phyloP scores from a whole-genome alignment of 495 filamentous ascomycete genomes.

The Margaritispora aquatica region DNA sequence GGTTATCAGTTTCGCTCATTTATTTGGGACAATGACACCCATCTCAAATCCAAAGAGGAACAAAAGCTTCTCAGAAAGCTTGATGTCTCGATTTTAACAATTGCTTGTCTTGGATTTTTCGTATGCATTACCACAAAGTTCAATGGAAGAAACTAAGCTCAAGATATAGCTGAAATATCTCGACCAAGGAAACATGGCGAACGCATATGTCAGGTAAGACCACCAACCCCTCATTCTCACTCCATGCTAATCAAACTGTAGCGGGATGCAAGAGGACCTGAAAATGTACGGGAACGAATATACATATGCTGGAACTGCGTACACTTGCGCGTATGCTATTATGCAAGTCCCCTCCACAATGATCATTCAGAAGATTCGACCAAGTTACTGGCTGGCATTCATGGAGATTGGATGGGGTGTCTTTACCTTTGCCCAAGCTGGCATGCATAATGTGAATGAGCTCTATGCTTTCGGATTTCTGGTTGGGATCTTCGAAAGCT shows the following conservation, averaged over 20 bases:
- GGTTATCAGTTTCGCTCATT: conserved; percentile 2
- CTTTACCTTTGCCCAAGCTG: conserved; percentile 34
- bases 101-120: conserved; percentile 34
- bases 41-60: conserved; percentile 27
- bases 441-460: conserved; percentile 39
- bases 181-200: conserved; percentile 53
- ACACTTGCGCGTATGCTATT: conserved; percentile 28
- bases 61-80: conserved; percentile 30
- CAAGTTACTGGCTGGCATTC: conserved; percentile 25
- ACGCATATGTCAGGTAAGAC: conserved; percentile 16
- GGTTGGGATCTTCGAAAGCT: conserved; percentile 24
- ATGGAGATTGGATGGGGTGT: background rate
- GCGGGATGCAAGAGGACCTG: conserved; percentile 45
- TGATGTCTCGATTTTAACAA: conserved; percentile 30
- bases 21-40: background rate
- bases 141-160: background rate
- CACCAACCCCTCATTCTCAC: conserved; percentile 24
- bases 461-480: conserved; percentile 57
- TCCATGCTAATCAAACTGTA: background rate
- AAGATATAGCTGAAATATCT: conserved; percentile 43
- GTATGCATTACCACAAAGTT: conserved; percentile 4
- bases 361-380: conserved; percentile 47
- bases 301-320: conserved; percentile 32
- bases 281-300: conserved; percentile 47
- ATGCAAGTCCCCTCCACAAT: conserved; percentile 32